These are phyloP conservation scores for Anthracocystis walkeri DNA, from an alignment of 1,284 basidiomycete species.

Conservation along the genomic window DNA sequence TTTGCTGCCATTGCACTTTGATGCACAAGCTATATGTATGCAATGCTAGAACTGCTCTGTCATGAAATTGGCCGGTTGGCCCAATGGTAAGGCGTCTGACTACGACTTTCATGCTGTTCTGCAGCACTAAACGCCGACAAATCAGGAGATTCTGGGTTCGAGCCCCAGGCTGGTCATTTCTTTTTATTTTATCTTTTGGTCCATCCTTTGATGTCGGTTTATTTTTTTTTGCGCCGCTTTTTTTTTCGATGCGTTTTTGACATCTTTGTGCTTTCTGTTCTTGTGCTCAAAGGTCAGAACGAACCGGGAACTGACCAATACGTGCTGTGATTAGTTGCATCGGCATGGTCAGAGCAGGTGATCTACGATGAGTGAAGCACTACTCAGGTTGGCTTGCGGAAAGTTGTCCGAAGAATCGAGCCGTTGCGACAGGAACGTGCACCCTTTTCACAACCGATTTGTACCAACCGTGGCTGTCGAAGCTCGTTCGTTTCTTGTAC, in stretches of 20 bases:
- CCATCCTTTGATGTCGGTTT: background rate
- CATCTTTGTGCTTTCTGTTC: background rate
- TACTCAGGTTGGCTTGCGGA: too few species aligned
- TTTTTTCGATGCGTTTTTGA: background rate
- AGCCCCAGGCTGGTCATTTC: conserved; percentile 57
- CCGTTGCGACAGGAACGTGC: too few species aligned
- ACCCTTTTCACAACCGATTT: too few species aligned
- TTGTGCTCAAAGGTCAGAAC: background rate
- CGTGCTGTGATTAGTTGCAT: too few species aligned
- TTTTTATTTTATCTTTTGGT: conserved; percentile 13
- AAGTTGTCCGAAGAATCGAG: too few species aligned
- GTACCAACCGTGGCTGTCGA: too few species aligned
- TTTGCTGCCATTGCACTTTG: too few species aligned
- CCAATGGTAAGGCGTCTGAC: conserved; percentile 60
- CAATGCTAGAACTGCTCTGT: background rate
- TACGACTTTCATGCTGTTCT: conserved; percentile 17
- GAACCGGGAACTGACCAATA: too few species aligned
- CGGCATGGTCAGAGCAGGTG: too few species aligned
- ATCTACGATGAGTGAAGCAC: too few species aligned
- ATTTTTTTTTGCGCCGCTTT: background rate
- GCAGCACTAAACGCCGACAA: background rate
- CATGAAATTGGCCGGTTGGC: conserved; percentile 45
- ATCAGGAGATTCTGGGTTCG: conserved; percentile 61
- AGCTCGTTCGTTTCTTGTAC: too few species aligned
- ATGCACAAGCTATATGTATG: background rate